These are phyloP conservation scores for Colletotrichum tamarilloi DNA, from an alignment of 2,329 filamentous ascomycete genomes.

Conservation along the genomic window DNA sequence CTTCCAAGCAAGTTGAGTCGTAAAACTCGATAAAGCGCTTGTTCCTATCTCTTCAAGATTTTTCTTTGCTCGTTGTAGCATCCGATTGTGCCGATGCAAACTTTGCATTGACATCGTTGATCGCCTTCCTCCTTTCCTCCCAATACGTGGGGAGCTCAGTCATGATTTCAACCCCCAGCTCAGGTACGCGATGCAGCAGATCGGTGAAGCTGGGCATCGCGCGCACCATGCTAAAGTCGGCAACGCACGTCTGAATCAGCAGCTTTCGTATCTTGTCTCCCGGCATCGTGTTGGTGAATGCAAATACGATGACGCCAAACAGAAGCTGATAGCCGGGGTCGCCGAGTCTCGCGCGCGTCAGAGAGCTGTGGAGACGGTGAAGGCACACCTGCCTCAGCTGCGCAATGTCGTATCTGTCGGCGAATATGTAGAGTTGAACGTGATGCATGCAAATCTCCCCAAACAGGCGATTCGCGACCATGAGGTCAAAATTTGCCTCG, in stretches of 20 bases:
- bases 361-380: background rate
- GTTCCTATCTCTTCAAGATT: background rate
- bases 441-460: background rate
- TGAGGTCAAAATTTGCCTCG: background rate
- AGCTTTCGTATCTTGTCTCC: conserved; percentile 6
- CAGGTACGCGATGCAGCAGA: background rate
- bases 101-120: background rate
- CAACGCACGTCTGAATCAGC: background rate
- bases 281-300: background rate
- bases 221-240: background rate
- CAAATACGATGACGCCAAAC: background rate
- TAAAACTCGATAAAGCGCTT: background rate
- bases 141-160: conserved; percentile 4
- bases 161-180: background rate
- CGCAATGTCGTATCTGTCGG: background rate
- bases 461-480: background rate
- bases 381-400: background rate
- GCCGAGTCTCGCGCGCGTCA: background rate
- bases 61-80: background rate
- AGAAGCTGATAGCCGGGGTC: background rate
- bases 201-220: background rate
- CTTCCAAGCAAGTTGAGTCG: background rate
- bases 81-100: background rate
- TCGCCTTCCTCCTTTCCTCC: background rate
- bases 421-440: conserved; percentile 10